Base-by-base conservation (phyloP, 306 rosid genomes). In the Malus asiatica region DNA sequence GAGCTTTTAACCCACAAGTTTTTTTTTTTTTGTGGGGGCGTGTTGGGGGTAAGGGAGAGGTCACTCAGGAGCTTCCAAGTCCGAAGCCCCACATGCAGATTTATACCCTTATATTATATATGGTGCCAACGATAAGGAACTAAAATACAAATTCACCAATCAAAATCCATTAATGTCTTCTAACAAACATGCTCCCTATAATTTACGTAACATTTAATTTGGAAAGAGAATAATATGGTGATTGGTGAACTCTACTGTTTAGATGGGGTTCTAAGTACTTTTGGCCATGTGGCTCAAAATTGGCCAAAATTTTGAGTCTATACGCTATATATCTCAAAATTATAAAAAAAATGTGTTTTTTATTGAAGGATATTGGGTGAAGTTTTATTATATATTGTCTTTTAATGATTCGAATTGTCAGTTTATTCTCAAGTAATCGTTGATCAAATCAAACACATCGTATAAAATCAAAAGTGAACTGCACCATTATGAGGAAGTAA, bases 141-240 rank as follows among this genome's bases (percentile, higher is more conserved):
- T 69, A 69, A 27, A 81, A 25, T 62, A 84, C 83, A 85, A 82
- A 72, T 53, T 27, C 66, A 75, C 57, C 80, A 55, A 74, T 84
- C 80, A 76, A 4, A 72, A 13, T 55, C 70, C 81, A 44, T 73
- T 35, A 15, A 40, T 30, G 76, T 6, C 75, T 74, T 46, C 19
- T 70, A 75, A 57, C 72, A 67, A 62, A 77, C 64, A 77, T 32
- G 11, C 59, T 13, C 80, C 84, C 79, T 84, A 76, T 79, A 65
- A 52, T 57, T 20, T 57, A 51, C 38, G 32, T 67, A 57, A 72
- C 55, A 69, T 72, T 68, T 14, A 42, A 78, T 76, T 74, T 67
- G 55, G 59, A 83, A 70, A 73, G 44, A 11, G 52, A 51, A 51
- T 5, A 51, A 75, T 76, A 62, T 48, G 55, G 25, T 48, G 11